phyloP scores from a whole-genome alignment of 75 land plant genomes.

The Cunninghamia lanceolata region DNA sequence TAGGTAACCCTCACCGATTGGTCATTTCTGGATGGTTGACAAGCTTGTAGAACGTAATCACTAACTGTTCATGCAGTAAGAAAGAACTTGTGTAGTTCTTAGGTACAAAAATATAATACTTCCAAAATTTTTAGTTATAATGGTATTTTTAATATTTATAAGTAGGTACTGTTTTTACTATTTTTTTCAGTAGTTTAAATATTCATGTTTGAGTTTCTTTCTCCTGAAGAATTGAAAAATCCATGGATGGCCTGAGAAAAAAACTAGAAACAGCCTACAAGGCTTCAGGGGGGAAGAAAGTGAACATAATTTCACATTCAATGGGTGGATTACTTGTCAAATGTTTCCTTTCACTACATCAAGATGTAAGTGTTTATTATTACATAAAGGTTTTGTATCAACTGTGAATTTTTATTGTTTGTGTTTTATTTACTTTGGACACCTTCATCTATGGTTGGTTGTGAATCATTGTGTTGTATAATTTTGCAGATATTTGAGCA shows the following conservation, averaged over 20 bases:
- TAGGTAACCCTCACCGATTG: conserved; percentile 36
- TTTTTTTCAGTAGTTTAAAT: background rate
- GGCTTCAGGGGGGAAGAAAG: conserved; percentile 87
- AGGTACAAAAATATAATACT: background rate
- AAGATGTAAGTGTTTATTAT: conserved; percentile 45
- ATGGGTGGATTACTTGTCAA: conserved; percentile 85
- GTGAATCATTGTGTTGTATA: conserved; percentile 2
- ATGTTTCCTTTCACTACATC: conserved; percentile 69
- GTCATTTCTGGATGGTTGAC: background rate
- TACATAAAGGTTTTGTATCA: background rate
- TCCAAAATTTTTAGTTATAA: background rate
- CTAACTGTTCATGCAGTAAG: background rate
- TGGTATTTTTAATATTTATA: background rate
- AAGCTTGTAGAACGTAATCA: background rate
- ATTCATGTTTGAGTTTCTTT: conserved; percentile 3
- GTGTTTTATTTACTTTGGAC: background rate
- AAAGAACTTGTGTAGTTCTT: background rate
- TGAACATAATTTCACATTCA: conserved; percentile 81
- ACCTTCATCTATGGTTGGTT: background rate
- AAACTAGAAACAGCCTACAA: conserved; percentile 71
- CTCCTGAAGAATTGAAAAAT: conserved; percentile 48
- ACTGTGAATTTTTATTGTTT: background rate
- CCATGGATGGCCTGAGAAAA: conserved; percentile 61
- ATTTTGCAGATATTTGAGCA: conserved; percentile 64
- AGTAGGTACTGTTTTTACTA: background rate